These are phyloP conservation scores for Nicotiana knightiana DNA, from an alignment of 257 asterid species.

Conservation along the genomic window DNA sequence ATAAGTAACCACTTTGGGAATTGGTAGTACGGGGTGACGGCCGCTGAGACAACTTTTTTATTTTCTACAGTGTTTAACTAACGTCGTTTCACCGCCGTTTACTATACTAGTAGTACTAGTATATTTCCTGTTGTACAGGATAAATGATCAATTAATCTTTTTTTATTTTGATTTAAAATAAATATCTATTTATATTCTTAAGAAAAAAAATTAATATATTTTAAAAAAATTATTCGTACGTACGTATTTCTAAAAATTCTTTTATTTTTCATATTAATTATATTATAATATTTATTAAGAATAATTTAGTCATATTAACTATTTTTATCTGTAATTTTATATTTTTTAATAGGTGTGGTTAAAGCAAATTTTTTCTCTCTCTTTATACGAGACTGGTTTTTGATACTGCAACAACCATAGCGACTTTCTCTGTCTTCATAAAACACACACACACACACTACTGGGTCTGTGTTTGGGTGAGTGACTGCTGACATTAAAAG, in stretches of 20 bases:
- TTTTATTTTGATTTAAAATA: too few species aligned
- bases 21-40: constrained; percentile 56
- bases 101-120: background rate
- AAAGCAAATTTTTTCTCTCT: background rate
- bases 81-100: constrained; percentile 97
- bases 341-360: too few species aligned
- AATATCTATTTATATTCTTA: too few species aligned
- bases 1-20: constrained; percentile 28
- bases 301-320: too few species aligned
- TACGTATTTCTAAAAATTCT: too few species aligned
- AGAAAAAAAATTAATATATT: too few species aligned
- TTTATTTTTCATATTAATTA: too few species aligned
- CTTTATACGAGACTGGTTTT: background rate
- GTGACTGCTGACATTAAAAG: constrained; percentile 33
- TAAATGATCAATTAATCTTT: too few species aligned
- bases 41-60: constrained; percentile 21
- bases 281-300: too few species aligned
- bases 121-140: too few species aligned
- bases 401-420: background rate
- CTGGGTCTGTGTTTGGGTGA: background rate
- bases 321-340: too few species aligned
- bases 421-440: constrained; percentile 42
- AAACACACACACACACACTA: constrained; percentile 12
- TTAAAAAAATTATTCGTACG: too few species aligned
- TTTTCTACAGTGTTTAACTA: constrained; percentile 26